Evolutionary conservation across 345 rosid species (phyloP).

Genomic region (Rhodamnia rubescens): DNA sequence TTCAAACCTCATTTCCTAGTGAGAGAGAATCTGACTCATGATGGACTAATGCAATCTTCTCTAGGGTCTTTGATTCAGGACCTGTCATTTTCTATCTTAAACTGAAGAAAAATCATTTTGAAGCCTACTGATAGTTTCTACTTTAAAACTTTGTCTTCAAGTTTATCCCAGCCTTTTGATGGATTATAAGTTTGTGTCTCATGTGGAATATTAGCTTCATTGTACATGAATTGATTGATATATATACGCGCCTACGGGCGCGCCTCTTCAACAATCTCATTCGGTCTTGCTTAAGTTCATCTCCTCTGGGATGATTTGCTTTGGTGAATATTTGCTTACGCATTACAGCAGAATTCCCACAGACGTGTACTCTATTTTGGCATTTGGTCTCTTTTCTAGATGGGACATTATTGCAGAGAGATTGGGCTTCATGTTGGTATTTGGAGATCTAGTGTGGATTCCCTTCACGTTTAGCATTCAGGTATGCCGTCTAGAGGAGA

Average conservation of each 20-base stretch:
- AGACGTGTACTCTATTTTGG: background rate
- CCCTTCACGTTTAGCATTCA: slow-evolving; percentile 96
- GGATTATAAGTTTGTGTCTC: background rate
- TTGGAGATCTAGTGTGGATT: slow-evolving; percentile 93
- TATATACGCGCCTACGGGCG: too few species aligned
- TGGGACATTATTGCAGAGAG: slow-evolving; percentile 98
- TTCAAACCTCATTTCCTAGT: background rate
- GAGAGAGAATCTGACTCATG: background rate
- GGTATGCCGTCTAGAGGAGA: slow-evolving; percentile 18
- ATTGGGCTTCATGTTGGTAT: slow-evolving; percentile 90
- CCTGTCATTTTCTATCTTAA: background rate
- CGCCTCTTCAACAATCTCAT: background rate
- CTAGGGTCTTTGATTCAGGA: background rate
- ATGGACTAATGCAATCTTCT: background rate
- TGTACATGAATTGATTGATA: background rate
- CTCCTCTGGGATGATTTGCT: background rate
- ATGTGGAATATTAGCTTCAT: background rate
- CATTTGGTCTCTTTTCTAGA: slow-evolving; percentile 18
- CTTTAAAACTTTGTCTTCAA: background rate
- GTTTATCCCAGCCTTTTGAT: background rate
- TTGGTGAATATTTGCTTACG: background rate
- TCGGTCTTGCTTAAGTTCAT: too few species aligned
- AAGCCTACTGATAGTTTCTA: background rate
- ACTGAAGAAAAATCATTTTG: background rate
- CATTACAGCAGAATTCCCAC: background rate